Conservation (phyloP, 2,329 filamentous ascomycete species). For the Trichoderma afroharzianum region DNA sequence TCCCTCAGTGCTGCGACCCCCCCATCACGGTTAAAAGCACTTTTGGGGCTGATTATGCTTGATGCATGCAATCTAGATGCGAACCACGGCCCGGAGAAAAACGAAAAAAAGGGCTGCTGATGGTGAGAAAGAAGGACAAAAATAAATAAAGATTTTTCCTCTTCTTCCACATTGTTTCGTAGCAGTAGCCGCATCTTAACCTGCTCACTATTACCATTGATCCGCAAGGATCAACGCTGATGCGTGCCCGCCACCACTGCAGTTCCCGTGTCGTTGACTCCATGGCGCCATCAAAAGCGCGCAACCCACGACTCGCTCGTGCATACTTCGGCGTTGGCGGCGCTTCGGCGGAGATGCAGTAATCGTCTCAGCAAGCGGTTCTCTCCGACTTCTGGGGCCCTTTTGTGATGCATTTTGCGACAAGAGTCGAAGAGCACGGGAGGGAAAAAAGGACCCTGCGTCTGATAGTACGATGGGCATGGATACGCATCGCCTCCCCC, state of each 20-base stretch:
- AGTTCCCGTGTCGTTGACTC: background rate
- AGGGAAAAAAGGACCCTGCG: conserved; percentile 1
- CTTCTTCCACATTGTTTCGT: background rate
- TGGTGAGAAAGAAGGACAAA: background rate
- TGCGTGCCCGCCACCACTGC: background rate
- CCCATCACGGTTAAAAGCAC: background rate
- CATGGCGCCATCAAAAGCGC: conserved; percentile 1
- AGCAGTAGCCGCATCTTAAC: background rate
- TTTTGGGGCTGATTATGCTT: background rate
- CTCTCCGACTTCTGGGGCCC: background rate
- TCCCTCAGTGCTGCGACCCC: background rate
- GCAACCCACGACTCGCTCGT: background rate
- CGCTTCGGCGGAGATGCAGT: conserved; percentile 3
- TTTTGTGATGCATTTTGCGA: background rate
- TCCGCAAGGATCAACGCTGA: background rate
- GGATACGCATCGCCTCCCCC: background rate
- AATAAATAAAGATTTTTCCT: background rate
- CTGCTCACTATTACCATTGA: background rate
- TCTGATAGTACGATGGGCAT: background rate
- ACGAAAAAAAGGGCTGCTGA: background rate
- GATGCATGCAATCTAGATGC: background rate
- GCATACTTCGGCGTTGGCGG: conserved; percentile 10
- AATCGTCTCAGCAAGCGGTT: background rate
- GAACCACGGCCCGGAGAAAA: background rate
- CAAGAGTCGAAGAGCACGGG: background rate